Conservation (phyloP, 345 rosid genomes). For the Eucalyptus cloeziana region DNA sequence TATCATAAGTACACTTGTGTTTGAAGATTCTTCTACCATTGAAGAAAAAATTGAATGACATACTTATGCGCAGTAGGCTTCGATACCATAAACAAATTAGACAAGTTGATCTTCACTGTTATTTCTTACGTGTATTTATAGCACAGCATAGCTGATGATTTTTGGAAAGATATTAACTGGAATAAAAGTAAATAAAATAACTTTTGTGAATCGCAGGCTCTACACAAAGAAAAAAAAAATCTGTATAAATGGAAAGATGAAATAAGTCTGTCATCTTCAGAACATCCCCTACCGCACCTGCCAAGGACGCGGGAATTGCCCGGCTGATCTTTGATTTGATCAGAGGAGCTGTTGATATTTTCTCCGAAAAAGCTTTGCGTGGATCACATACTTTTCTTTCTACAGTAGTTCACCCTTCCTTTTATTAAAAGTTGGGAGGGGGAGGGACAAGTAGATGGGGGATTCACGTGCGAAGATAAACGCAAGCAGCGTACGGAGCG, state of each 20-base stretch:
- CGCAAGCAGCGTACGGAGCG: neutral
- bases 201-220: neutral
- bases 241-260: neutral
- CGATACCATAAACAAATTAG: neutral
- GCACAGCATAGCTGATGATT: neutral
- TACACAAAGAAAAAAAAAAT: neutral
- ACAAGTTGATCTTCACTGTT: neutral
- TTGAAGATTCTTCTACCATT: neutral
- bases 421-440: neutral
- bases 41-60: neutral
- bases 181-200: neutral
- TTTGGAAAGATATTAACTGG: neutral
- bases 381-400: neutral
- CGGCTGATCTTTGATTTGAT: neutral
- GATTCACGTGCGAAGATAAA: neutral
- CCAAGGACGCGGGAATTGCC: neutral
- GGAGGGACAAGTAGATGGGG: neutral
- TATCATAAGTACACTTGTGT: neutral
- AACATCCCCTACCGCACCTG: neutral
- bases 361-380: neutral
- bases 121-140: neutral
- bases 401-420: neutral
- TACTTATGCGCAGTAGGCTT: neutral
- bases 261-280: neutral
- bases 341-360: neutral